phyloP scores from a whole-genome alignment of 1,139 yeast genomes.

The Geotrichum bryndzae region DNA sequence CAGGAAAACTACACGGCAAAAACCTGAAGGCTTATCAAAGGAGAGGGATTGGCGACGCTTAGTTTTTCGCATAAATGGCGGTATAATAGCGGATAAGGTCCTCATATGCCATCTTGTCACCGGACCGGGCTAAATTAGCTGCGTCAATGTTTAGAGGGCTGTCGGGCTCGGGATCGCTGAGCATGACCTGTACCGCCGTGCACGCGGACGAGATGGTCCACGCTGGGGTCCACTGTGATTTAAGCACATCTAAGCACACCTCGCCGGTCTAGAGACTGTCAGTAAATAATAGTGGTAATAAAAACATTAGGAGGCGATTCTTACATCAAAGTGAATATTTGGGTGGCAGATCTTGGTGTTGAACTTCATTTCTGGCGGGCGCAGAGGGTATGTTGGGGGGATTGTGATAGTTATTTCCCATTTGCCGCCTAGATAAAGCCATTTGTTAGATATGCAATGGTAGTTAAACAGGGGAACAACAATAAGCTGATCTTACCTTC shows the following conservation, averaged over 20 bases:
- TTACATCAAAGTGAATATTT: slow-evolving; percentile 50
- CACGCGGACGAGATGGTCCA: slow-evolving; percentile 73
- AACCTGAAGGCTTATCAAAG: background rate
- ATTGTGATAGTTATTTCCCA: slow-evolving; percentile 54
- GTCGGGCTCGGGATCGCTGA: slow-evolving; percentile 77
- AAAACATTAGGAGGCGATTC: slow-evolving; percentile 17
- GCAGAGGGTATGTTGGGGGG: slow-evolving; percentile 56
- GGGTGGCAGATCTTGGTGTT: slow-evolving; percentile 61
- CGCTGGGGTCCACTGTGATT: slow-evolving; percentile 77
- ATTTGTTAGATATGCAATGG: background rate
- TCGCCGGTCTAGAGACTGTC: slow-evolving; percentile 51
- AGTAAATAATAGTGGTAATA: background rate
- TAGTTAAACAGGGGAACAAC: background rate
- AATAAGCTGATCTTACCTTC: slow-evolving; percentile 21
- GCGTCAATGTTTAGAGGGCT: slow-evolving; percentile 82
- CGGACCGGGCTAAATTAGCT: slow-evolving; percentile 64
- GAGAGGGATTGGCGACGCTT: background rate
- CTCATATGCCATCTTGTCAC: slow-evolving; percentile 52
- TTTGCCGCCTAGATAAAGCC: slow-evolving; percentile 38
- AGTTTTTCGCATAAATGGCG: background rate
- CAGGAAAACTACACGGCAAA: background rate
- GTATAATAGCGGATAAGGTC: slow-evolving; percentile 61
- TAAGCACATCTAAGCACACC: slow-evolving; percentile 75
- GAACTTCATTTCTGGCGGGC: slow-evolving; percentile 63
- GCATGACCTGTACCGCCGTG: slow-evolving; percentile 61